Conservation (phyloP, 1,139 yeast species). For the Eremothecium sinecaudum region DNA sequence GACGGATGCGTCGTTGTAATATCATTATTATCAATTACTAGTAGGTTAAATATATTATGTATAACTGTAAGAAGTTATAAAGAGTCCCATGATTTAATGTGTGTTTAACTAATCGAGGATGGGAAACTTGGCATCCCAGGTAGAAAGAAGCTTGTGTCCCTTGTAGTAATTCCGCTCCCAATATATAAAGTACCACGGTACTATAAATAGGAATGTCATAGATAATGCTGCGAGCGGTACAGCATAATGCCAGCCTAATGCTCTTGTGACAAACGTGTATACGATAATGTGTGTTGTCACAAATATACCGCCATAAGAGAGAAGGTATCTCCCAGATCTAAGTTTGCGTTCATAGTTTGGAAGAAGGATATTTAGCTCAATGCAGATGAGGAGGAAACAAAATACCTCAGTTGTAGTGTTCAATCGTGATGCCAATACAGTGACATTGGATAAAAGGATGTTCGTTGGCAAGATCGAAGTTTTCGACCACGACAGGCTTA, state of each 20-base stretch:
- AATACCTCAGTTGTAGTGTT: constrained; percentile 68
- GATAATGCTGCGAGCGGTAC: constrained; percentile 16
- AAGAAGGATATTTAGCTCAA: constrained; percentile 26
- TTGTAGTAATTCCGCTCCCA: constrained; percentile 27
- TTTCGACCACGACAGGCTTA: constrained; percentile 22
- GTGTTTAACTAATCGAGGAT: constrained; percentile 19
- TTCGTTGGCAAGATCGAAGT: constrained; percentile 68
- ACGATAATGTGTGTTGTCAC: constrained; percentile 18
- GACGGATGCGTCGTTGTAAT: background rate
- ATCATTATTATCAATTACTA: background rate
- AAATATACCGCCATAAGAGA: constrained; percentile 6
- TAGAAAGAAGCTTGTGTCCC: constrained; percentile 20
- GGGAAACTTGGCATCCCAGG: constrained; percentile 29
- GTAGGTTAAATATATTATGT: background rate
- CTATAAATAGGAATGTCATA: constrained; percentile 14
- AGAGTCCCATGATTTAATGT: background rate
- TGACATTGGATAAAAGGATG: constrained; percentile 74
- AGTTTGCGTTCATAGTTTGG: constrained; percentile 19
- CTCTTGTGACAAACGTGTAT: constrained; percentile 18
- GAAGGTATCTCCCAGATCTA: constrained; percentile 11
- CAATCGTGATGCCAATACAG: constrained; percentile 80
- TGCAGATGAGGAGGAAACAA: constrained; percentile 41
- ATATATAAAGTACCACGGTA: constrained; percentile 25
- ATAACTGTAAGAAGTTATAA: background rate
- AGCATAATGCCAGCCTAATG: constrained; percentile 21